A percentile compares a stretch with the other conserved stretches of the same genome.
Conservation (phyloP, 345 rosid species). For the Sonneratia caseolaris region DNA sequence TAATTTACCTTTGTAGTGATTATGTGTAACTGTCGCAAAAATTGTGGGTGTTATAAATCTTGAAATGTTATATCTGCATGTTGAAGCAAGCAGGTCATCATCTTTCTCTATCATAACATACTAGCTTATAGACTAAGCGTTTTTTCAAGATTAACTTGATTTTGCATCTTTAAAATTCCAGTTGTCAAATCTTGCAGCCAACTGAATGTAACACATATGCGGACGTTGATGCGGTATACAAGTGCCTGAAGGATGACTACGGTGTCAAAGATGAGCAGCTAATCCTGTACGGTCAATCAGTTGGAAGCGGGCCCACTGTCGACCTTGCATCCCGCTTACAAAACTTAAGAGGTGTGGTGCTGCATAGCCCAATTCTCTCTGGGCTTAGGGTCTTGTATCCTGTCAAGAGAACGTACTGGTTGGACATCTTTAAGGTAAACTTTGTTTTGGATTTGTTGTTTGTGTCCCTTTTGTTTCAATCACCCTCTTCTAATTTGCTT, state of each 20-base stretch:
- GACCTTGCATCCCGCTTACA: slow-evolving; percentile 83
- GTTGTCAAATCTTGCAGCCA: slow-evolving; percentile 38
- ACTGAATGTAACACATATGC: slow-evolving; percentile 88
- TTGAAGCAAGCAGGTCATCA: not conserved
- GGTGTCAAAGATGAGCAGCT: slow-evolving; percentile 85
- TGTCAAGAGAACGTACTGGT: slow-evolving; percentile 90
- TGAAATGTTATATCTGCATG: not conserved
- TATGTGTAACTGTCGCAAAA: no score
- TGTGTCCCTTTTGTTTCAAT: not conserved
- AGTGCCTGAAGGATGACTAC: slow-evolving; percentile 75
- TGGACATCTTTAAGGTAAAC: slow-evolving; percentile 85
- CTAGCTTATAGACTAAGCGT: not conserved
- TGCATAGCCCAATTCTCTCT: slow-evolving; percentile 89
- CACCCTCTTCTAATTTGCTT: not conserved
- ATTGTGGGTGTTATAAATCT: not conserved
- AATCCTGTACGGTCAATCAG: slow-evolving; percentile 93
- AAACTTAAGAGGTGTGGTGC: slow-evolving; percentile 69
- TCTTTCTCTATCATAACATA: not conserved
- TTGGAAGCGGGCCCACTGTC: slow-evolving; percentile 95
- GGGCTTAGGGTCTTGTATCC: slow-evolving; percentile 92
- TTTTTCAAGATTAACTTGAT: not conserved
- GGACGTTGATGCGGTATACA: slow-evolving; percentile 77
- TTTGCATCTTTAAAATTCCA: not conserved
- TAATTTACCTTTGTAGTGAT: no score
- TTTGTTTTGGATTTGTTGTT: slow-evolving; percentile 4